Percentiles rank a stretch among this genome's conserved stretches.
phyloP scores from a whole-genome alignment of 1,284 basidiomycete species.

The Taiwanofungus camphoratus region DNA sequence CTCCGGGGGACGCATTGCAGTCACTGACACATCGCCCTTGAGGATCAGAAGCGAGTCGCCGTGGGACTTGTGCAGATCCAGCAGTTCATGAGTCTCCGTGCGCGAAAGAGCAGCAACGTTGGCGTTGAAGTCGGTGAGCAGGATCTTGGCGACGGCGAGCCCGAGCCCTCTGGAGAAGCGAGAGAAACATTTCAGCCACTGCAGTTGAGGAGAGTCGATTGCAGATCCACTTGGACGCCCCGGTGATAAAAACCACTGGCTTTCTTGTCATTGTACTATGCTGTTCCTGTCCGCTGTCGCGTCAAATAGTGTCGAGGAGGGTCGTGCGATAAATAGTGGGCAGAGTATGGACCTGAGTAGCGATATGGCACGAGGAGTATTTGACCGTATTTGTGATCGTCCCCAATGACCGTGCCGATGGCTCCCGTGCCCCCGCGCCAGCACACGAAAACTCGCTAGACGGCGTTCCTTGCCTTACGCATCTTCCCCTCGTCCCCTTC shows the following conservation, averaged over 20 bases:
- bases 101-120: slow-evolving; percentile 77
- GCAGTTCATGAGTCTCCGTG: slow-evolving; percentile 56
- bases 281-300: no score
- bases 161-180: slow-evolving; percentile 82
- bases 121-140: slow-evolving; percentile 56
- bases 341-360: slow-evolving; percentile 7
- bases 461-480: slow-evolving; percentile 14
- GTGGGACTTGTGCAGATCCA: slow-evolving; percentile 42
- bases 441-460: slow-evolving; percentile 16
- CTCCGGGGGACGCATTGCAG: slow-evolving; percentile 10
- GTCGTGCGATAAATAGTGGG: slow-evolving; percentile 2
- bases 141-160: slow-evolving; percentile 59
- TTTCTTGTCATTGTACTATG: slow-evolving; percentile 19
- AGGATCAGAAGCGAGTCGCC: slow-evolving; percentile 44
- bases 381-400: slow-evolving; percentile 18
- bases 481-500: slow-evolving; percentile 19
- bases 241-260: slow-evolving; percentile 64
- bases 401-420: slow-evolving; percentile 20
- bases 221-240: slow-evolving; percentile 62
- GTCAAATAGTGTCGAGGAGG: slow-evolving; percentile 7
- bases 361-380: slow-evolving; percentile 4
- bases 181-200: slow-evolving; percentile 10
- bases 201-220: background rate
- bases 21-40: slow-evolving; percentile 69
- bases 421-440: slow-evolving; percentile 27